Percentiles rank a stretch among this genome's conserved stretches.
Evolutionary conservation across 768 basidiomycete genomes (phyloP).

Genomic region (Lactarius vividus): DNA sequence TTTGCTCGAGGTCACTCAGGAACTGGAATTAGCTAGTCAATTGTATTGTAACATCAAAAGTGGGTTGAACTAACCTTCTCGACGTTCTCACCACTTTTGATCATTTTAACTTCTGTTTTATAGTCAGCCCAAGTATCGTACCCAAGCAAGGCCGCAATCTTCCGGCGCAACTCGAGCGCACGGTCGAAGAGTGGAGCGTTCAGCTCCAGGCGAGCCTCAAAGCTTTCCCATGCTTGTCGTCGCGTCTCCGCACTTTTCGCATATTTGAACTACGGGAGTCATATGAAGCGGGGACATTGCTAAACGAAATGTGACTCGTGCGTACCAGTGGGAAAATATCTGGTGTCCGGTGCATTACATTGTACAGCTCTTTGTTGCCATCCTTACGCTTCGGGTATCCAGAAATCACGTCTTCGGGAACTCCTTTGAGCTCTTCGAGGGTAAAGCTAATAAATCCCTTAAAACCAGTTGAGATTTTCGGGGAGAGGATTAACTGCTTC

Average conservation of each 20-base stretch:
- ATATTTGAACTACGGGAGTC: constrained; percentile 63
- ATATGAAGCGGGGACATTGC: not conserved
- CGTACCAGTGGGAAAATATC: constrained; percentile 76
- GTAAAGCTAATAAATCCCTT: constrained; percentile 67
- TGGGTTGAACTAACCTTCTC: constrained; percentile 44
- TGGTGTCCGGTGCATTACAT: constrained; percentile 78
- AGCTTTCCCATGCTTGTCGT: constrained; percentile 58
- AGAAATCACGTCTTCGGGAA: constrained; percentile 74
- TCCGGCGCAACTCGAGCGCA: constrained; percentile 65
- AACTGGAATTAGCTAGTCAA: constrained; percentile 46
- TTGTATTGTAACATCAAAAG: not conserved
- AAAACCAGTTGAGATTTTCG: not conserved
- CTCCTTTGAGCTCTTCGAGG: constrained; percentile 70
- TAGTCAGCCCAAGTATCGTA: constrained; percentile 86
- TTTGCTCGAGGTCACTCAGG: constrained; percentile 69
- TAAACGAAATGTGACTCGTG: constrained; percentile 9
- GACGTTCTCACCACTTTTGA: constrained; percentile 64
- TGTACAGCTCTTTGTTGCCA: constrained; percentile 56
- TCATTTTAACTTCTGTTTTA: constrained; percentile 82
- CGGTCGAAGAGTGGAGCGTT: constrained; percentile 72
- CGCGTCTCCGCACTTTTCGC: constrained; percentile 71
- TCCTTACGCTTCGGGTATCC: constrained; percentile 70
- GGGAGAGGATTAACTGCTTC: not conserved
- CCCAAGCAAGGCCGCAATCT: constrained; percentile 63
- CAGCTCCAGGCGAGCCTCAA: constrained; percentile 62